Percentiles rank a stretch among this genome's conserved stretches.
These are phyloP conservation scores for Fusarium sacchari DNA, from an alignment of 2,329 filamentous ascomycete genomes.

Conservation along the genomic window DNA sequence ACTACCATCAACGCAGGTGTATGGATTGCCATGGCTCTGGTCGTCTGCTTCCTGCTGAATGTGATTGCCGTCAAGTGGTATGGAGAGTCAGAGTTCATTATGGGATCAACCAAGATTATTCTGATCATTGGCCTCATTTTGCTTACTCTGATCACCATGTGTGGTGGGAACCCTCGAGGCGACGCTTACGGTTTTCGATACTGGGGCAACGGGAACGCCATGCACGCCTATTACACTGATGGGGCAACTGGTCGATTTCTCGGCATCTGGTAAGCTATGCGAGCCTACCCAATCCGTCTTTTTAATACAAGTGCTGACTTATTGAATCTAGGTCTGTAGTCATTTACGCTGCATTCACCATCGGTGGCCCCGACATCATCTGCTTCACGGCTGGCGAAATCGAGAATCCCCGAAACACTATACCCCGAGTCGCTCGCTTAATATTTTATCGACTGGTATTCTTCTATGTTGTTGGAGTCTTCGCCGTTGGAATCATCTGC, in stretches of 20 bases:
- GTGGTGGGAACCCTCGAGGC: not conserved
- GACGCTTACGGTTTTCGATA: not conserved
- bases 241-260: not conserved
- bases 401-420: not conserved
- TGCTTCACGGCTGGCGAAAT: not conserved
- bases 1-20: not conserved
- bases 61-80: not conserved
- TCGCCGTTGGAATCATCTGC: not conserved
- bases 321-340: not conserved
- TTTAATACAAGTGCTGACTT: not conserved
- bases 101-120: not conserved
- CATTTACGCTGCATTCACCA: not conserved
- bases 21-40: not conserved
- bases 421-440: not conserved
- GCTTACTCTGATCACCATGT: not conserved
- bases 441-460: not conserved
- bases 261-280: not conserved
- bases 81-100: not conserved
- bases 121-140: not conserved
- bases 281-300: fast-evolving
- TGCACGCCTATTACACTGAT: not conserved
- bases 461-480: not conserved
- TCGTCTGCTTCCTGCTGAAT: not conserved
- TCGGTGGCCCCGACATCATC: not conserved
- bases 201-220: not conserved